These are phyloP conservation scores for Emmonsiellopsis sp. DNA, from an alignment of 2,329 filamentous ascomycete species.

Conservation along the genomic window DNA sequence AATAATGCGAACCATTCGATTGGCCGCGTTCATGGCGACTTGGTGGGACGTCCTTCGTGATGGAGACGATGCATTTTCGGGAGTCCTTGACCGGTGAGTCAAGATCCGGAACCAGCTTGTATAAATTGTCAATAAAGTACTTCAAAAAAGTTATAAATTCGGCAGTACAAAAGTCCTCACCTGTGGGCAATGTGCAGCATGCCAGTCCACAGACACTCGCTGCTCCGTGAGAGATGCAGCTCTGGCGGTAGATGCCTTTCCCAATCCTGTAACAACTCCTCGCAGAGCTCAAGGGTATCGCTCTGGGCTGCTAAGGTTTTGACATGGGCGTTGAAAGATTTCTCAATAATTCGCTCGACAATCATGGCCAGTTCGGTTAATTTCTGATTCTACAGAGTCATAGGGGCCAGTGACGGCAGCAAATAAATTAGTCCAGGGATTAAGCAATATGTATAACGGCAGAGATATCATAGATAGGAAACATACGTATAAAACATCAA, in stretches of 20 bases:
- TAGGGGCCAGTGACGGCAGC: too few species aligned
- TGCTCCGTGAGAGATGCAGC: not conserved
- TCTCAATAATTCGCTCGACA: slow-evolving; percentile 2
- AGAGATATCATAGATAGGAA: not conserved
- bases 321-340: slow-evolving; percentile 1
- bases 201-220: slow-evolving; percentile 2
- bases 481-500: slow-evolving; percentile 1
- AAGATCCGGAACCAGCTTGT: slow-evolving; percentile 3
- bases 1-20: slow-evolving; percentile 1
- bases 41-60: not conserved
- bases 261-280: not conserved
- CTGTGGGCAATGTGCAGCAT: slow-evolving; percentile 3
- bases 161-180: not conserved
- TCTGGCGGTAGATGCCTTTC: not conserved
- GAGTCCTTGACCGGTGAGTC: not conserved
- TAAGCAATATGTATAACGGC: too few species aligned
- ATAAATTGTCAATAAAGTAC: not conserved
- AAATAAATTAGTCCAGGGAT: too few species aligned
- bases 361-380: not conserved
- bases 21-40: slow-evolving; percentile 1
- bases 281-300: not conserved
- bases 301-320: not conserved
- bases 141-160: not conserved
- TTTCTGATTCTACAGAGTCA: too few species aligned
- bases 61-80: not conserved